A percentile compares a stretch with the other conserved stretches of the same genome.
Evolutionary conservation across 139 green algal species (phyloP).

Genomic region (Chlorella sp.): DNA sequence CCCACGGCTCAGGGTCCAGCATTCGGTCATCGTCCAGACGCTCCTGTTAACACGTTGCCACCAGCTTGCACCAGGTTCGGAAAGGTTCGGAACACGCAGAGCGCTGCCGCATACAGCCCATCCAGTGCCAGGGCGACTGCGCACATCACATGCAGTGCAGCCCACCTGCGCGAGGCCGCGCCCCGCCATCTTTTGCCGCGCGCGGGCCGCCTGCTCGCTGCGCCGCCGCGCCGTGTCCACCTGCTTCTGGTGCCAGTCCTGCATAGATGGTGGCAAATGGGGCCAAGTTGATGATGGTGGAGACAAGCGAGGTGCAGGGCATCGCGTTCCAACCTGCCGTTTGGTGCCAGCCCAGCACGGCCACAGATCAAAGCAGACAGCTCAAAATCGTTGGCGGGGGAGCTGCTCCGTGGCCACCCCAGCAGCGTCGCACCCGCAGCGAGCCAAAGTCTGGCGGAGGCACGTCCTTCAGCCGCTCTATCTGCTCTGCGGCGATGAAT

Average conservation of each 20-base stretch:
- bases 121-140: too few species aligned
- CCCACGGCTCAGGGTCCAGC: neutral
- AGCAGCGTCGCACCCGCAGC: constrained; percentile 37
- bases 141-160: neutral
- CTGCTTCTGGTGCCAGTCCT: constrained; percentile 34
- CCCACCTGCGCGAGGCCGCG: constrained; percentile 9
- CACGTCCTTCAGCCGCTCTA: constrained; percentile 40
- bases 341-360: neutral
- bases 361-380: neutral
- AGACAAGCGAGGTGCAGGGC: too few species aligned
- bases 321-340: neutral
- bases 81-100: too few species aligned
- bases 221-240: constrained; percentile 21
- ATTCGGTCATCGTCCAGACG: neutral
- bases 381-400: too few species aligned
- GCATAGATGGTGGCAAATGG: too few species aligned
- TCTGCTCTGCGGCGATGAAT: constrained; percentile 23
- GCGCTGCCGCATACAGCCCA: too few species aligned
- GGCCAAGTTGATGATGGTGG: too few species aligned
- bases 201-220: constrained; percentile 15
- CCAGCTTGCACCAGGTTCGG: neutral
- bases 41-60: neutral
- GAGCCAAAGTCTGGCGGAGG: constrained; percentile 42
- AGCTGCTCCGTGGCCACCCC: too few species aligned
- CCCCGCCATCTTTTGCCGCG: constrained; percentile 32